A percentile compares a stretch with the other conserved stretches of the same genome.
Evolutionary conservation across 148 eudicot species (phyloP).

Genomic region (Tetragonia tetragonoides): DNA sequence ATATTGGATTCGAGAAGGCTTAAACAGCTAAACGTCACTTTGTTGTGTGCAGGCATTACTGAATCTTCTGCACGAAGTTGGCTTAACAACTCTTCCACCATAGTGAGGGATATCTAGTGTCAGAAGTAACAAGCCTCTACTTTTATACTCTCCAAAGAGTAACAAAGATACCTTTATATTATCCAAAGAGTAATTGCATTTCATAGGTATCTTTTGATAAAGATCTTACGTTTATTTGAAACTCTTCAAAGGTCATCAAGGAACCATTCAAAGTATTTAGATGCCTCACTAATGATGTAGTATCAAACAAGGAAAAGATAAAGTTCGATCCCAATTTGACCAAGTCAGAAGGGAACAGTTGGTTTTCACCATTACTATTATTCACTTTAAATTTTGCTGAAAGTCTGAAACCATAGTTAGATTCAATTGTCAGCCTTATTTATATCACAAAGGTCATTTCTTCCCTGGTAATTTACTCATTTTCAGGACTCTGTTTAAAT

Average conservation of each 20-base stretch:
- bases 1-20: constrained; percentile 9
- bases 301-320: background rate
- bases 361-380: background rate
- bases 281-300: constrained; percentile 1
- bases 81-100: constrained; percentile 23
- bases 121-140: background rate
- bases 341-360: constrained; percentile 13
- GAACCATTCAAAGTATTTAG: constrained; percentile 16
- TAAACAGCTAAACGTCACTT: constrained; percentile 19
- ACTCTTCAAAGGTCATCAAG: constrained; percentile 23
- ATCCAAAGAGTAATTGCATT: background rate
- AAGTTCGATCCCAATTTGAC: constrained; percentile 12
- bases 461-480: background rate
- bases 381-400: background rate
- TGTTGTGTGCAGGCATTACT: background rate
- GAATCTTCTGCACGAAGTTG: constrained; percentile 17
- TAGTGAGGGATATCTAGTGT: constrained; percentile 17
- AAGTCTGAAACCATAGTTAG: background rate
- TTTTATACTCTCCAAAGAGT: constrained; percentile 14
- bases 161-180: constrained; percentile 20
- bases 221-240: constrained; percentile 17
- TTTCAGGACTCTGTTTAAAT: constrained; percentile 1
- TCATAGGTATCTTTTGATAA: constrained; percentile 6
- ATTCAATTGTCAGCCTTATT: background rate
- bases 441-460: background rate